These are phyloP conservation scores for Pseudopyricularia cyperi DNA, from an alignment of 2,329 filamentous ascomycete genomes.

Conservation along the genomic window DNA sequence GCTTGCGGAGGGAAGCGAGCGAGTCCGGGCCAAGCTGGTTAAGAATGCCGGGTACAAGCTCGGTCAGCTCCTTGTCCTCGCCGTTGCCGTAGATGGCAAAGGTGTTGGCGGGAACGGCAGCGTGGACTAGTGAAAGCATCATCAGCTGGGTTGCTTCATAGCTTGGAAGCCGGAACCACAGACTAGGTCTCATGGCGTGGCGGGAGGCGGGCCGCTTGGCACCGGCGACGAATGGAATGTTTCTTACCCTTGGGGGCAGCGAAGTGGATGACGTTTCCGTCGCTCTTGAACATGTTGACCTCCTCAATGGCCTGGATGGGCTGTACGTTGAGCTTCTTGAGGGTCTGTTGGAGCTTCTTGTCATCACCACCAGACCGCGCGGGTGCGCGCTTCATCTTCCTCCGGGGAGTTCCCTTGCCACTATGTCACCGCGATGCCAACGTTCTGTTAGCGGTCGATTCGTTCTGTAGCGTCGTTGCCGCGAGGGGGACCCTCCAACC, in stretches of 20 bases:
- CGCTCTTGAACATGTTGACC: slow-evolving; percentile 99
- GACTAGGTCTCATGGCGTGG: no score
- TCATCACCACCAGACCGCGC: slow-evolving; percentile 88
- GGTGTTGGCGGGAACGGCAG: slow-evolving; percentile 93
- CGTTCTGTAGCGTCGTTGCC: neutral
- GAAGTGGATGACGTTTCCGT: slow-evolving; percentile 99
- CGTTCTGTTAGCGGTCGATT: neutral
- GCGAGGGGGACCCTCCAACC: neutral
- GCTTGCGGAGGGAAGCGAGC: slow-evolving; percentile 91
- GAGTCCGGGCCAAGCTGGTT: slow-evolving; percentile 99
- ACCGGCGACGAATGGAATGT: neutral
- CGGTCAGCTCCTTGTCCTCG: slow-evolving; percentile 99
- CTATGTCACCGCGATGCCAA: slow-evolving; percentile 21
- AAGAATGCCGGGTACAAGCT: slow-evolving; percentile 97
- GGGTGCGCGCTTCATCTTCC: slow-evolving; percentile 97
- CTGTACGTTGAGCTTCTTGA: slow-evolving; percentile 99
- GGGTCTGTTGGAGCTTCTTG: slow-evolving; percentile 95
- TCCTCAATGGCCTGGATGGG: slow-evolving; percentile 99
- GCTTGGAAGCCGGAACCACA: neutral
- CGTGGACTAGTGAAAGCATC: slow-evolving; percentile 58
- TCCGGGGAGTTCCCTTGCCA: slow-evolving; percentile 95
- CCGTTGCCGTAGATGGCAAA: slow-evolving; percentile 98
- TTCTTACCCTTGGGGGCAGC: slow-evolving; percentile 85
- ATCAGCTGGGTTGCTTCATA: neutral
- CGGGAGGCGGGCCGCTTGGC: neutral